A percentile compares a stretch with the other conserved stretches of the same genome.
phyloP scores from a whole-genome alignment of 345 rosid species.

The Pistacia integerrima region DNA sequence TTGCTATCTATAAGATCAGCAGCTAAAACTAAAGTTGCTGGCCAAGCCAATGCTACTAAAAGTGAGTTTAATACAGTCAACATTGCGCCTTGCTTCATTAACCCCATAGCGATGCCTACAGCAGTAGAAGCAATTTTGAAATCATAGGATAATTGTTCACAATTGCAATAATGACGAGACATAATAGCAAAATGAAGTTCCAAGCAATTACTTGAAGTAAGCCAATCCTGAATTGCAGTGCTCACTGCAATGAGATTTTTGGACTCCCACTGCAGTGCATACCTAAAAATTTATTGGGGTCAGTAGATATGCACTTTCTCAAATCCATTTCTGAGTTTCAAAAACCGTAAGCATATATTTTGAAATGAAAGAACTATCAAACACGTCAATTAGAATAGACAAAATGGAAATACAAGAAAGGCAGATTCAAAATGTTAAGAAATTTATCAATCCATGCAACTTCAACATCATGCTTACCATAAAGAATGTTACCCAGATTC shows the following conservation, averaged over 20 bases:
- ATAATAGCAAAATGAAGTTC: conserved; percentile 23
- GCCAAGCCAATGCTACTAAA: conserved; percentile 87
- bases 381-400: not conserved
- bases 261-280: conserved; percentile 92
- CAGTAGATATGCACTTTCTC: not conserved
- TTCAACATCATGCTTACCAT: not conserved
- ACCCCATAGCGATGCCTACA: conserved; percentile 68
- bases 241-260: conserved; percentile 87
- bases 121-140: conserved; percentile 26
- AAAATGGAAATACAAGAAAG: not conserved
- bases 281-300: conserved; percentile 46
- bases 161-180: not conserved
- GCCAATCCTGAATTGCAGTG: conserved; percentile 98
- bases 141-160: not conserved
- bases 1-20: conserved; percentile 92
- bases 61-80: conserved; percentile 87
- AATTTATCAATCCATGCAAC: not conserved
- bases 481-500: not conserved
- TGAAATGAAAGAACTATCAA: not conserved
- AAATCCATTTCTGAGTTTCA: conserved; percentile 12
- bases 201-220: conserved; percentile 86
- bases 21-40: conserved; percentile 77
- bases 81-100: conserved; percentile 99
- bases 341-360: not conserved
- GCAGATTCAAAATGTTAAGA: not conserved